Conservation (phyloP, 106 monocot genomes). For the Posidonia australis region DNA sequence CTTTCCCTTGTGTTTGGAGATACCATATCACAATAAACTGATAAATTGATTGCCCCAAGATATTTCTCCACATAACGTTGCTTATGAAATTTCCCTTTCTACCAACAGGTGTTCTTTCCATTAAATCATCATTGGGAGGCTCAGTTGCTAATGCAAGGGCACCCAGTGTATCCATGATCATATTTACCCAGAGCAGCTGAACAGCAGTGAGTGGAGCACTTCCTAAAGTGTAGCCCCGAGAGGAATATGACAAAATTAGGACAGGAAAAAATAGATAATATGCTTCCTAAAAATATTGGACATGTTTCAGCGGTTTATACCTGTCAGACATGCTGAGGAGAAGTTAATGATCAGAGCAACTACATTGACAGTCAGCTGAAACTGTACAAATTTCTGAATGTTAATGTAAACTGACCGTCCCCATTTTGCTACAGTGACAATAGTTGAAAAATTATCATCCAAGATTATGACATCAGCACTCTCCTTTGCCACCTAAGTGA, state of each 20-base stretch:
- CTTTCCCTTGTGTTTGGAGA: slow-evolving; percentile 62
- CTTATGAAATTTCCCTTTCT: slow-evolving; percentile 82
- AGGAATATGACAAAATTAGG: neutral
- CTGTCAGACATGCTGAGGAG: slow-evolving; percentile 84
- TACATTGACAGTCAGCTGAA: slow-evolving; percentile 91
- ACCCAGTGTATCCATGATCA: slow-evolving; percentile 98
- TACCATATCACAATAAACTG: slow-evolving; percentile 88
- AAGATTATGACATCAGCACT: slow-evolving; percentile 97
- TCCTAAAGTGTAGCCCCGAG: slow-evolving; percentile 18
- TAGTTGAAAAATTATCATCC: slow-evolving; percentile 96
- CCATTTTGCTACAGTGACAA: slow-evolving; percentile 91
- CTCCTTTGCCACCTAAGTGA: slow-evolving; percentile 79
- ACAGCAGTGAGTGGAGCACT: slow-evolving; percentile 89
- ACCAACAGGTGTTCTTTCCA: slow-evolving; percentile 79
- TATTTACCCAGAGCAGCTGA: slow-evolving; percentile 94
- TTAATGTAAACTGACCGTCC: slow-evolving; percentile 95
- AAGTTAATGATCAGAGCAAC: slow-evolving; percentile 87
- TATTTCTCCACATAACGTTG: slow-evolving; percentile 94
- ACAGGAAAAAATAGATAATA: neutral
- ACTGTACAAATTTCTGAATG: slow-evolving; percentile 96
- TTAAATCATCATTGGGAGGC: slow-evolving; percentile 73
- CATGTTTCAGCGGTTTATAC: slow-evolving; percentile 17
- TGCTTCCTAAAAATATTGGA: neutral
- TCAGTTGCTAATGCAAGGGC: slow-evolving; percentile 94
- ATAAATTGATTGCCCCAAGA: slow-evolving; percentile 78